Evolutionary conservation across 768 basidiomycete genomes (phyloP).

Genomic region (Grammothele lineata): DNA sequence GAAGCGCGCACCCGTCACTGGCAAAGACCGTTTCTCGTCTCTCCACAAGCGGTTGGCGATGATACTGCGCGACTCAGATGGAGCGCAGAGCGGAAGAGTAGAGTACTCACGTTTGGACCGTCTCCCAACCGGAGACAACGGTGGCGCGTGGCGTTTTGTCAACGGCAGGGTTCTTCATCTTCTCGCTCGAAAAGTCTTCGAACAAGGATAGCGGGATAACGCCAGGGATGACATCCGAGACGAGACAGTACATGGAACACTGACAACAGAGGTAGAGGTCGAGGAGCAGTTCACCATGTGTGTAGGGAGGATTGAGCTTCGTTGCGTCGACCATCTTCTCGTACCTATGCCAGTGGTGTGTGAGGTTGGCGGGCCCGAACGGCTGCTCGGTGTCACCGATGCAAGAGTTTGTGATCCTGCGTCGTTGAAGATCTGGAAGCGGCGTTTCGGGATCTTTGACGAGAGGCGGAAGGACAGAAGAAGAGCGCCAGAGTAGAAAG

Average conservation of each 20-base stretch:
- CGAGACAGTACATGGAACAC: conserved; percentile 71
- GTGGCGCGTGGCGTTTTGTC: conserved; percentile 54
- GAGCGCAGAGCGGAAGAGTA: neutral
- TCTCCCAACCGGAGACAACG: conserved; percentile 58
- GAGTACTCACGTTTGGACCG: conserved; percentile 53
- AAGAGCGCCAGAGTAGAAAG: conserved; percentile 65
- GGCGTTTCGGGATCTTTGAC: conserved; percentile 28
- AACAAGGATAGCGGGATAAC: conserved; percentile 60
- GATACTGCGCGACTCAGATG: conserved; percentile 39
- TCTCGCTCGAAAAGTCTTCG: conserved; percentile 63
- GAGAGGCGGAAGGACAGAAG: conserved; percentile 57
- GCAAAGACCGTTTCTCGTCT: conserved; percentile 56
- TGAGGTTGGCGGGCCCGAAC: conserved; percentile 48
- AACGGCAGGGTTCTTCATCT: conserved; percentile 48
- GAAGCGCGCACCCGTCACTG: conserved; percentile 51
- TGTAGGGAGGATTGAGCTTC: conserved; percentile 58
- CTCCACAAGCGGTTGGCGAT: conserved; percentile 76
- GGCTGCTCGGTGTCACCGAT: conserved; percentile 45
- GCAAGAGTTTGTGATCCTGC: conserved; percentile 48
- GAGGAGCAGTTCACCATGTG: conserved; percentile 47
- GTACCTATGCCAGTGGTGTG: conserved; percentile 82
- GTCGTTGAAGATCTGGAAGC: conserved; percentile 54
- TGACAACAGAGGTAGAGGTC: conserved; percentile 86
- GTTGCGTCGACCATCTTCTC: conserved; percentile 64
- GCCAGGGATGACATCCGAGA: conserved; percentile 67